These are phyloP conservation scores for Fusarium transvaalense DNA, from an alignment of 2,329 filamentous ascomycete genomes.

Conservation along the genomic window DNA sequence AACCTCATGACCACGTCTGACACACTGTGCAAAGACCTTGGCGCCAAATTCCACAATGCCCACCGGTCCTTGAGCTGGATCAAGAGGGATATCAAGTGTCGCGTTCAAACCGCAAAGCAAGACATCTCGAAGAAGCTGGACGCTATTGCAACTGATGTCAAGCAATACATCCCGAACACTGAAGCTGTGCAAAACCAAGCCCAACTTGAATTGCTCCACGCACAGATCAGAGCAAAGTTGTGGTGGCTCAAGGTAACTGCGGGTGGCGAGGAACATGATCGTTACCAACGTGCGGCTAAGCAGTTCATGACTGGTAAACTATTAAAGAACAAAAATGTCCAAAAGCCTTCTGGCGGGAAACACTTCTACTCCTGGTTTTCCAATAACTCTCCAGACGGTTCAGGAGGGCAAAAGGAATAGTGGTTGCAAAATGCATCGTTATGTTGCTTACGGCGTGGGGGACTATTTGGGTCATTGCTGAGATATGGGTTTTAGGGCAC, in stretches of 20 bases:
- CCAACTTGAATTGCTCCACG: slow-evolving; percentile 61
- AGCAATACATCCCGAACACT: slow-evolving; percentile 38
- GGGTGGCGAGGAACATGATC: slow-evolving; percentile 59
- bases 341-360: slow-evolving; percentile 32
- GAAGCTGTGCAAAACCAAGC: slow-evolving; percentile 56
- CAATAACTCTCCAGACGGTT: slow-evolving; percentile 32
- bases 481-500: slow-evolving; percentile 36
- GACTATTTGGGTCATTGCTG: slow-evolving; percentile 36
- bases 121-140: slow-evolving; percentile 39
- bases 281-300: slow-evolving; percentile 63
- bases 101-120: slow-evolving; percentile 33
- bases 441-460: slow-evolving; percentile 35
- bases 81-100: slow-evolving; percentile 35
- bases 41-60: slow-evolving; percentile 36
- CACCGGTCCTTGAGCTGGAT: slow-evolving; percentile 43
- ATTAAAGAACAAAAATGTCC: slow-evolving; percentile 50
- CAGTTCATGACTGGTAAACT: slow-evolving; percentile 56
- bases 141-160: slow-evolving; percentile 30
- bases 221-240: slow-evolving; percentile 68
- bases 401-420: slow-evolving; percentile 27
- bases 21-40: slow-evolving; percentile 45
- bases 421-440: slow-evolving; percentile 16
- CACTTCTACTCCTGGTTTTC: slow-evolving; percentile 38
- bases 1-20: slow-evolving; percentile 50
- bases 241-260: slow-evolving; percentile 69